Evolutionary conservation across 225 moss, liverwort and hornwort genomes (phyloP).

Genomic region (Physcomitrellopsis africana): DNA sequence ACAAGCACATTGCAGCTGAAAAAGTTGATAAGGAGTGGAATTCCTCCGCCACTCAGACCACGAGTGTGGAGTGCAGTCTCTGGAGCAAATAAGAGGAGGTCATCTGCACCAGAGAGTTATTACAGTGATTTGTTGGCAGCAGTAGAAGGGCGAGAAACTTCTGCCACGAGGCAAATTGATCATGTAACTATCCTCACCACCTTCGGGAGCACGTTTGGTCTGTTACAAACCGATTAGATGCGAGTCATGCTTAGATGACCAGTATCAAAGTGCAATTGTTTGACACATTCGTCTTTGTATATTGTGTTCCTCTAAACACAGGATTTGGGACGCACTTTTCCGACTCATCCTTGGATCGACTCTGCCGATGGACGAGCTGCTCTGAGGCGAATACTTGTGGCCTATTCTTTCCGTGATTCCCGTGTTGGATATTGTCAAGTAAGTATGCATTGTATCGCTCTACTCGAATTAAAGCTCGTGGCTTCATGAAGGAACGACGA

Average conservation of each 20-base stretch:
- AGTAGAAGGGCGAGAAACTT: slow-evolving; percentile 82
- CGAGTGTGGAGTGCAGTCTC: slow-evolving; percentile 96
- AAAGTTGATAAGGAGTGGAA: slow-evolving; percentile 93
- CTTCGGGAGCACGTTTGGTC: background rate
- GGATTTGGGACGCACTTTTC: slow-evolving; percentile 99
- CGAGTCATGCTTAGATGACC: background rate
- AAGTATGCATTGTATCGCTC: slow-evolving; percentile 15
- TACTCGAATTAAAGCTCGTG: slow-evolving; percentile 6
- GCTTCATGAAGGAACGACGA: background rate
- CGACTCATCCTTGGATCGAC: slow-evolving; percentile 95
- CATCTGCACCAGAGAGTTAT: slow-evolving; percentile 88
- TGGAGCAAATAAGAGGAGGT: slow-evolving; percentile 81
- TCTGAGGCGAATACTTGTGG: slow-evolving; percentile 92
- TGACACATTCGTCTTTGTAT: background rate
- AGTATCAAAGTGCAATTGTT: slow-evolving; percentile 5
- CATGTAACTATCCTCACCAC: slow-evolving; percentile 52
- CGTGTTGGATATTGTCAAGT: slow-evolving; percentile 99
- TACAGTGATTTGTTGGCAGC: slow-evolving; percentile 89
- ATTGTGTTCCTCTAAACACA: slow-evolving; percentile 34
- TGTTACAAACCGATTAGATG: background rate
- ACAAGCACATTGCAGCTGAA: slow-evolving; percentile 93
- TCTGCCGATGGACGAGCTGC: slow-evolving; percentile 88
- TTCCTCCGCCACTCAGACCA: slow-evolving; percentile 88
- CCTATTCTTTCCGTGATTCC: slow-evolving; percentile 96
- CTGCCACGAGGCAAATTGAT: slow-evolving; percentile 96